A percentile compares a stretch with the other conserved stretches of the same genome.
Evolutionary conservation across 371 early-diverging fungal genomes (phyloP).

Genomic region (Mucor racemosus): DNA sequence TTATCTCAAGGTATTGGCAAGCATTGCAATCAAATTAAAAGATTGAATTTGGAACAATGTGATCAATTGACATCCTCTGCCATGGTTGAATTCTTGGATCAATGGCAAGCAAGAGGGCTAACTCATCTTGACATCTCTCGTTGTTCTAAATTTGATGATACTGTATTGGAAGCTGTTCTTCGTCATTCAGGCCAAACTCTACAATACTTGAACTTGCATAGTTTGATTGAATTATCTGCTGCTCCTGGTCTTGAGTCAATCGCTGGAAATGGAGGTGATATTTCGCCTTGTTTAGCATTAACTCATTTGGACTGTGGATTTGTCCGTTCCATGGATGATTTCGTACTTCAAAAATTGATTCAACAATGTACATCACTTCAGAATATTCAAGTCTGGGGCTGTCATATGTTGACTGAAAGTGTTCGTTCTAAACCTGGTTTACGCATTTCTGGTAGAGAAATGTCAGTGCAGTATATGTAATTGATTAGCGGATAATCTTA

Average conservation of each 20-base stretch:
- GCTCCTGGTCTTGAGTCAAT: conserved; percentile 53
- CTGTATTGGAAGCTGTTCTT: conserved; percentile 59
- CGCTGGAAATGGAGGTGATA: conserved; percentile 31
- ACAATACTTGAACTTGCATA: conserved; percentile 65
- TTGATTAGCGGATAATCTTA: not conserved
- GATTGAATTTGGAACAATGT: conserved; percentile 62
- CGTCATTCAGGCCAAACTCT: conserved; percentile 65
- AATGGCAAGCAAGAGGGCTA: conserved; percentile 55
- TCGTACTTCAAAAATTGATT: conserved; percentile 60
- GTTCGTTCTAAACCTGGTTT: not conserved
- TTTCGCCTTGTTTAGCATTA: conserved; percentile 42
- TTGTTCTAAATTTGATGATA: conserved; percentile 61
- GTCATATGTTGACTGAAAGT: conserved; percentile 41
- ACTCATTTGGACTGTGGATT: conserved; percentile 70
- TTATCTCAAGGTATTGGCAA: conserved; percentile 60
- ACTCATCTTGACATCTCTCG: conserved; percentile 58
- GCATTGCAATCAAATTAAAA: conserved; percentile 55
- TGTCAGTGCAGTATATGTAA: conserved; percentile 2
- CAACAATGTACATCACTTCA: conserved; percentile 48
- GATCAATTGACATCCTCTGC: conserved; percentile 64
- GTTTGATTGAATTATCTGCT: conserved; percentile 71
- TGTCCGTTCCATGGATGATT: conserved; percentile 77
- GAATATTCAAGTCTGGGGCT: conserved; percentile 73
- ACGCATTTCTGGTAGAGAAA: conserved; percentile 9
- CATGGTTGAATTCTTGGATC: conserved; percentile 57